Base-by-base conservation (phyloP, 176 grass and related monocot genomes). In the Carex kokanica region DNA sequence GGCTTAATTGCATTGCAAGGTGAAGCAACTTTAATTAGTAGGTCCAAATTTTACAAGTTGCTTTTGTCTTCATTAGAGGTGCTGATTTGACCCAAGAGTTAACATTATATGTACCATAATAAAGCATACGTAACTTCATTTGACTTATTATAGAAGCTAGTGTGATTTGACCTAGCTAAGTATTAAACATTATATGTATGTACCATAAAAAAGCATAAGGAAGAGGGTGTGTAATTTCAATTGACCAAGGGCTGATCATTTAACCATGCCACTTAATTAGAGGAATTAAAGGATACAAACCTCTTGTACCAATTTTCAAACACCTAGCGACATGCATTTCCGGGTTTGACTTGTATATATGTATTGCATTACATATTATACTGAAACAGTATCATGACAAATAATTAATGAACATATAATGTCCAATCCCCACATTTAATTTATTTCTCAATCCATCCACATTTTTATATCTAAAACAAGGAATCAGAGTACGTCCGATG, bases 41-140 rank as follows among this genome's bases (percentile, higher is more conserved):
- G 29, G 18, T 80, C 78, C 56, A 14, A 60, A 40, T 6, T 55
- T 18, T 1, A 73, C 12, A 49, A 80, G 52, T 66, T 82, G 61
- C 9, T 1, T n/a, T 82, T 65, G 78, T 17, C 29, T 63, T 81
- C 18, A 81, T 78, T 78, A 54, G 51, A 56, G 73, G 0, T 16
- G 73, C 49, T 56, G 73, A 78, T 78, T 56, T 78, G 73, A 55
- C 51, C 51, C 18, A 78, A 78, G 73, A 17, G 70, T 74, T 74
- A 25, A 2, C 45, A 49, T 74, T 53, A 53, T 74, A 52, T 53
- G 71, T 53, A 20, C 20, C 71, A 29, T 53, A 52, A 32, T 17
- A 32, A 31, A 17, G 36, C 36, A 38, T 6, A 38, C 36, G 5
- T 38, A 38, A 38, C 5, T 6, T 38, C 36, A 38, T 38, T 82